Percentiles rank a stretch among this genome's conserved stretches.
These are phyloP conservation scores for Polygonum aviculare DNA, from an alignment of 148 eudicot species.

Conservation along the genomic window DNA sequence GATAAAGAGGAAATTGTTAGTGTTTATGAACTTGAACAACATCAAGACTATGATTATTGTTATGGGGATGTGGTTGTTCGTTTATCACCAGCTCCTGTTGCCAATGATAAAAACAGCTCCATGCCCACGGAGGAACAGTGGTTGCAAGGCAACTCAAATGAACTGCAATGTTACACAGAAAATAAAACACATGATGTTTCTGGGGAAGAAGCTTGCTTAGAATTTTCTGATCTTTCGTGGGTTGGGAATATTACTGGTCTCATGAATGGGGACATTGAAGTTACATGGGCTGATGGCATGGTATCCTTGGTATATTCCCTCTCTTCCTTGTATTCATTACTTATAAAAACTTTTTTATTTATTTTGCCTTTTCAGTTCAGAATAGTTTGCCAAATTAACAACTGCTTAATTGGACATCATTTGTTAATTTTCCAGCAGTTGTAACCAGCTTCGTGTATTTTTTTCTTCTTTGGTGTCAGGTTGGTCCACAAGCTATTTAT, in stretches of 20 bases:
- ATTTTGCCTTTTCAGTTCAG: background rate
- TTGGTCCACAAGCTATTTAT: conserved; percentile 98
- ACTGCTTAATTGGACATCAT: background rate
- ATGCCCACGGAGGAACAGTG: conserved; percentile 25
- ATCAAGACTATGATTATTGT: conserved; percentile 95
- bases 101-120: conserved; percentile 18
- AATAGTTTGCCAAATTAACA: background rate
- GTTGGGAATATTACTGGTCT: conserved; percentile 97
- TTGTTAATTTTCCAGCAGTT: conserved; percentile 4
- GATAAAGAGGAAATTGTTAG: conserved; percentile 89
- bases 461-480: conserved; percentile 42
- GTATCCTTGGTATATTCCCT: conserved; percentile 56
- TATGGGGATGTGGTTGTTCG: conserved; percentile 97
- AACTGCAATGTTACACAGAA: conserved; percentile 17
- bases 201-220: conserved; percentile 29
- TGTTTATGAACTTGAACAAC: conserved; percentile 95
- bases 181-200: conserved; percentile 17
- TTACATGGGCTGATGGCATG: conserved; percentile 98
- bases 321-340: background rate
- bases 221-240: conserved; percentile 78
- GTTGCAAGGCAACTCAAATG: conserved; percentile 19
- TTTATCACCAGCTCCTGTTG: conserved; percentile 49
- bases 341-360: background rate
- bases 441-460: conserved; percentile 20
- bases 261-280: conserved; percentile 91